Evolutionary conservation across 2,329 filamentous ascomycete genomes (phyloP), one percentile per base, ranked within the genome.

Genomic region (Xylariaceae sp.): DNA sequence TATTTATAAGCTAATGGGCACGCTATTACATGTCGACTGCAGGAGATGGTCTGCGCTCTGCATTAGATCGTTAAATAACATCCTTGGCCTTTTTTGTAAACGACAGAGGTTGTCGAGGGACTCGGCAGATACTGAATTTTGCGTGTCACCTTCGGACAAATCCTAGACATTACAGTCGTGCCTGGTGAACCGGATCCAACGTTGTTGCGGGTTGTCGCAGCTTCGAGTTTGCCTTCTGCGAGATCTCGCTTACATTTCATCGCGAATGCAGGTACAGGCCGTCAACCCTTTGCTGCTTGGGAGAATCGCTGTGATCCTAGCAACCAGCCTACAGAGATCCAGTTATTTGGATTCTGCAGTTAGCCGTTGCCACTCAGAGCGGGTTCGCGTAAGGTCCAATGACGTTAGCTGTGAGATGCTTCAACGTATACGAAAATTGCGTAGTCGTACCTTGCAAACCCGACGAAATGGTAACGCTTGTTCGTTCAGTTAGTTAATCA

Each of bases 201-300:
- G 40, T 42, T 41, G 43, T 40, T 42, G 56, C 57, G 60, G 65
- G 46, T 46, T 55, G 51, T 60, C 56, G 57, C 60, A 65, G 52
- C 23, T 54, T 20, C 16, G 46, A 37, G 21, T 40, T 47, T 59
- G 53, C 50, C 58, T 60, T 40, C 62, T 57, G 55, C 53, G 50
- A 61, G 58, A 63, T 63, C 60, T 62, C 48, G 51, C 47, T 47
- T 48, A 46, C 54, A 40, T 48, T 43, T 51, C 29, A 49, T 41
- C 41, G 42, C 48, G 50, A 54, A 64, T 62, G 62, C 62, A 64
- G 62, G 59, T 62, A 62, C 62, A 50, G 56, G 50, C 50, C 20
- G 49, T 44, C 44, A 40, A 50, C 21, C 54, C 37, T 50, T 42
- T 40, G 23, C 41, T 20, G 42, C 41, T 26, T 43, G 44, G 47